A percentile compares a stretch with the other conserved stretches of the same genome.
phyloP scores from a whole-genome alignment of 208 protist genomes.

The Borovskyia barvae region DNA sequence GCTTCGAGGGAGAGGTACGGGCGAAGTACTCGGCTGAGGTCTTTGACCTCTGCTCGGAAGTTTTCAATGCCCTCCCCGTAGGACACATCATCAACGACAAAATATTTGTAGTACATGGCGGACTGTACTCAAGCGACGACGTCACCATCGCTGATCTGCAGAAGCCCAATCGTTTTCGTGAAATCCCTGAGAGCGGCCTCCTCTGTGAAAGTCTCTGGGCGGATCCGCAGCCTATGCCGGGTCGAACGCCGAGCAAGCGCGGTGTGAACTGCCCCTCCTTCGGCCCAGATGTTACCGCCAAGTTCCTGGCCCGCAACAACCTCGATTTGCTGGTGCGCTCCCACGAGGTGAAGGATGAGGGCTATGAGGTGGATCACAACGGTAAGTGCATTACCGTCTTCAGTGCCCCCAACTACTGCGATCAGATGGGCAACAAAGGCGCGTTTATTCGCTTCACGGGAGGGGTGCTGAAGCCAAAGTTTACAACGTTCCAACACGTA shows the following conservation, averaged over 20 bases:
- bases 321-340: constrained; percentile 95
- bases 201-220: constrained; percentile 97
- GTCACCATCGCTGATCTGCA: constrained; percentile 96
- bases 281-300: constrained; percentile 96
- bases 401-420: constrained; percentile 99
- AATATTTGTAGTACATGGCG: constrained; percentile 96
- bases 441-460: constrained; percentile 88
- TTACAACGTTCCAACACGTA: constrained; percentile 70
- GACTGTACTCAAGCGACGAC: constrained; percentile 94
- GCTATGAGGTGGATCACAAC: constrained; percentile 94
- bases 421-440: constrained; percentile 93
- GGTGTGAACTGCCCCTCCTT: constrained; percentile 95
- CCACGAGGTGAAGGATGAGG: constrained; percentile 97
- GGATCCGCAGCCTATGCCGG: constrained; percentile 93
- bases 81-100: constrained; percentile 92
- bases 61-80: constrained; percentile 96
- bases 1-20: constrained; percentile 97
- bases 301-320: constrained; percentile 94
- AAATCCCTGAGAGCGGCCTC: constrained; percentile 94
- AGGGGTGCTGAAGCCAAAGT: constrained; percentile 71
- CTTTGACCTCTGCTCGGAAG: constrained; percentile 94
- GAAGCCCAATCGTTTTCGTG: constrained; percentile 92
- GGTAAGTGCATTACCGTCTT: constrained; percentile 95
- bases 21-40: constrained; percentile 93
- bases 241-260: constrained; percentile 92